Conservation (phyloP, 257 asterid species). For the Fraxinus cuspidata region DNA sequence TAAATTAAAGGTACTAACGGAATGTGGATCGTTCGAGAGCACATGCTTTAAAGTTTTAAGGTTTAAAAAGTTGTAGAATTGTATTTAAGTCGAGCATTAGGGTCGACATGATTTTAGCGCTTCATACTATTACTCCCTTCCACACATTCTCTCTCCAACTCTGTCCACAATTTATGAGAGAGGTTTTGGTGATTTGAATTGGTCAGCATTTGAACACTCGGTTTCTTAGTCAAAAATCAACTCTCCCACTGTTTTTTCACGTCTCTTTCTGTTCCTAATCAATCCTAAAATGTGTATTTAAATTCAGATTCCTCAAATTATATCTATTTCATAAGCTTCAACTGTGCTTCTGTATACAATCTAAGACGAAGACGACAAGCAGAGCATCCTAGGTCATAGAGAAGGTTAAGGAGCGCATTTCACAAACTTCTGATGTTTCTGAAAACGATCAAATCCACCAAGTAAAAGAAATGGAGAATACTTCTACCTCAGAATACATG, state of each 20-base stretch:
- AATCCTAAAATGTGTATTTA: slow-evolving; percentile 15
- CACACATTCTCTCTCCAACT: not conserved
- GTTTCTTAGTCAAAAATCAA: slow-evolving; percentile 45
- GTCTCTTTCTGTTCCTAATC: not conserved
- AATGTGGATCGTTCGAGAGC: too few relatives aligned
- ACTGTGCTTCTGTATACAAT: too few relatives aligned
- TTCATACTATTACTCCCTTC: too few relatives aligned
- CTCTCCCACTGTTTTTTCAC: slow-evolving; percentile 32
- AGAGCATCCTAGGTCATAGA: not conserved
- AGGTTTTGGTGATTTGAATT: not conserved
- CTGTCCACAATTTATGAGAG: not conserved
- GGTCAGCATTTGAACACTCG: slow-evolving; percentile 25
- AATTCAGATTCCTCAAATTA: slow-evolving; percentile 20
- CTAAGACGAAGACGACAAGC: not conserved
- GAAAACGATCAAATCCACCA: not conserved
- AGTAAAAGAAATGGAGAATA: slow-evolving; percentile 34
- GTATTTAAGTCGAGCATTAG: not conserved
- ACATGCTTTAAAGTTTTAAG: not conserved
- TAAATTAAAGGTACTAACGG: too few relatives aligned
- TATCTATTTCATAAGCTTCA: not conserved
- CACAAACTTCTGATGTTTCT: not conserved
- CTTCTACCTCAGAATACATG: slow-evolving; percentile 35
- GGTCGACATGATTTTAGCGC: not conserved
- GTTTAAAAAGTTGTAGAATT: too few relatives aligned
- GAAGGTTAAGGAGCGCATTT: not conserved